Evolutionary conservation across 495 filamentous ascomycete genomes (phyloP), one percentile per base, ranked within the genome.

Genomic region (Penicillium herquei): DNA sequence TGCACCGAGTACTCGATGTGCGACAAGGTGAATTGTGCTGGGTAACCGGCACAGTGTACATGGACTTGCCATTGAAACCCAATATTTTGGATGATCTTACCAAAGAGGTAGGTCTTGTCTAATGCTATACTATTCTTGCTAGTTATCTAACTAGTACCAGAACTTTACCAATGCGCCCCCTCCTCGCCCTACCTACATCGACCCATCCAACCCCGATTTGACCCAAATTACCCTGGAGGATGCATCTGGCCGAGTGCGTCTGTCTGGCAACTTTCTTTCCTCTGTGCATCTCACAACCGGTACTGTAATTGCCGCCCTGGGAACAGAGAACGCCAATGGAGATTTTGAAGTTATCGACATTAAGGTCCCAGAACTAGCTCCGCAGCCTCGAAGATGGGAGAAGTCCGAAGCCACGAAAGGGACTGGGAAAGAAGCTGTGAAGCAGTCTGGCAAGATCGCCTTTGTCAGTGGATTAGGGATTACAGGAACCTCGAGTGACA

Each of bases 11-110:
- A 35, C 80, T 99, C 9, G 93, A 97, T 76, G 95, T 99, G 12
- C 84, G 94, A 63, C 95, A 97, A 70, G 94, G 94, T 49, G 86
- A 97, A 71, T 74, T 98, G 26, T 97, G 95, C 71, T 99, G 93
- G 92, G 88, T 99, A 44, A 78, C 83, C 0, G 95, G 95, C 8
- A 99, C 95, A 0, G 84, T 96, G 31, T 99, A 94, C 57, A 95
- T 97, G 87, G 92, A 97, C 55, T 90, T 98, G 91, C 86, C 89
- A 13, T 68, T 97, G 62, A 99, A 99, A 70, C 95, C 95, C 0
- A 97, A 96, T 64, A 92, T 99, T 73, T 76, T 99, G 33, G 93
- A 96, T 21, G 95, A 99, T 61, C 84, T 99, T 32, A 86, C 87
- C 6, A 96, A 95, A 72, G 91, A 98, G 69, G 90, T 92, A 70